A percentile compares a stretch with the other conserved stretches of the same genome.
These are phyloP conservation scores for Trichoderma cornu-damae DNA, from an alignment of 2,329 filamentous ascomycete species.

Conservation along the genomic window DNA sequence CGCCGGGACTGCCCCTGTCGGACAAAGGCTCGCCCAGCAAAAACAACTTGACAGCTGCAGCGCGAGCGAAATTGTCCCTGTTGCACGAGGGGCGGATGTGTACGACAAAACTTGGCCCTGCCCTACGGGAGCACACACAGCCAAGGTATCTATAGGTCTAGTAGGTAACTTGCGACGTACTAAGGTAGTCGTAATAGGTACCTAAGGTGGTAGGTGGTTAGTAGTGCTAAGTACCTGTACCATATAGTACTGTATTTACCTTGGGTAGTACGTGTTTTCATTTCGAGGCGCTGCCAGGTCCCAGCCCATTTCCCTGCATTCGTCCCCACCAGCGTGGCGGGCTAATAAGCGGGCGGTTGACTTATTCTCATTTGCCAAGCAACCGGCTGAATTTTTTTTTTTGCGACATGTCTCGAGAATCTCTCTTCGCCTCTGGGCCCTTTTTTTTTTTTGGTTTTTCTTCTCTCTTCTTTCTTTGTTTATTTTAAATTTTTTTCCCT, in stretches of 20 bases:
- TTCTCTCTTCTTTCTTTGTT: no score
- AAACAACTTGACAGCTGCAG: slow-evolving; percentile 5
- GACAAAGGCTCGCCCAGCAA: neutral
- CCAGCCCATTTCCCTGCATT: slow-evolving; percentile 11
- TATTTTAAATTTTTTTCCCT: no score
- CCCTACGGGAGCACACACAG: no score
- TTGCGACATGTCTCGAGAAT: neutral
- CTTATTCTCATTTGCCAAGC: slow-evolving; percentile 10
- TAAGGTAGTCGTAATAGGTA: no score
- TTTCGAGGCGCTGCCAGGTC: slow-evolving; percentile 17
- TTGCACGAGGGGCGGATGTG: neutral
- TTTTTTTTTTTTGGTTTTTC: no score
- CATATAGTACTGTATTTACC: no score
- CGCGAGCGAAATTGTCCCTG: neutral
- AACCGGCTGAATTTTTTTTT: neutral
- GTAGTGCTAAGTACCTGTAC: no score
- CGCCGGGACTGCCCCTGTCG: neutral
- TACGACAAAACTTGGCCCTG: slow-evolving; percentile 1
- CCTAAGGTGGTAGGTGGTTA: no score
- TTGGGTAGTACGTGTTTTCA: neutral
- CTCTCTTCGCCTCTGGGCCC: neutral
- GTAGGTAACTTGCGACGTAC: no score
- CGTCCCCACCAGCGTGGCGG: slow-evolving; percentile 5
- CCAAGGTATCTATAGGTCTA: no score
- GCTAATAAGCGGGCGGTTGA: slow-evolving; percentile 10